Percentiles rank a stretch among this genome's conserved stretches.
Evolutionary conservation across 2,329 filamentous ascomycete species (phyloP).

Genomic region (Ophiocordyceps camponoti-saundersi): DNA sequence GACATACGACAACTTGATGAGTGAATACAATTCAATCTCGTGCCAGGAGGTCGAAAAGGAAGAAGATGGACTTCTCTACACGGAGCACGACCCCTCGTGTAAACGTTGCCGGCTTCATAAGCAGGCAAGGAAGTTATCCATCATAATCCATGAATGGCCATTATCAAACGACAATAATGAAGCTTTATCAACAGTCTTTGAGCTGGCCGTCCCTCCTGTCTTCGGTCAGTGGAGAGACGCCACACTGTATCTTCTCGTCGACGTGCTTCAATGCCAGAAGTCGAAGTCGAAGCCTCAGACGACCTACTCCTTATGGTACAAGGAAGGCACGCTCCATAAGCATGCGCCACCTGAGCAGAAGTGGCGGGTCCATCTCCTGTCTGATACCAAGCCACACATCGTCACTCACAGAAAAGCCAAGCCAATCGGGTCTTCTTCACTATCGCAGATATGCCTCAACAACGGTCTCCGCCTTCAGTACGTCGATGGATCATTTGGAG

Average conservation of each 20-base stretch:
- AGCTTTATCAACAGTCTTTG: slow-evolving; percentile 33
- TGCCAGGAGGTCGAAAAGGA: slow-evolving; percentile 3
- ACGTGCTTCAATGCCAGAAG: slow-evolving; percentile 15
- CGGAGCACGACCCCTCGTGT: slow-evolving; percentile 11
- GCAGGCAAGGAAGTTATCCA: slow-evolving; percentile 20
- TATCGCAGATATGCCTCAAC: slow-evolving; percentile 7
- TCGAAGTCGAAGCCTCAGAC: not conserved
- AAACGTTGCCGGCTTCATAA: slow-evolving; percentile 15
- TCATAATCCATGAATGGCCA: slow-evolving; percentile 39
- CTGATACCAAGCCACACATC: slow-evolving; percentile 6
- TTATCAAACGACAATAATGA: slow-evolving; percentile 17
- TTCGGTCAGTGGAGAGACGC: slow-evolving; percentile 31
- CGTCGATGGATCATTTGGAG: slow-evolving; percentile 1
- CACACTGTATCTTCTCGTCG: slow-evolving; percentile 21
- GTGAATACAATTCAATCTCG: not conserved
- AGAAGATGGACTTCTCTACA: not conserved
- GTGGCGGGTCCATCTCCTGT: slow-evolving; percentile 6
- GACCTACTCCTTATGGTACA: slow-evolving; percentile 2
- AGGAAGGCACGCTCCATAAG: not conserved
- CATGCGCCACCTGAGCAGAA: not conserved
- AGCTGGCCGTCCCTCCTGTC: slow-evolving; percentile 24
- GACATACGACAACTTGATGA: slow-evolving; percentile 4
- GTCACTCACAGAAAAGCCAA: slow-evolving; percentile 3
- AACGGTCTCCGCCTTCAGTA: slow-evolving; percentile 9
- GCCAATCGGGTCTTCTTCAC: not conserved